Evolutionary conservation across 495 filamentous ascomycete species (phyloP).

Genomic region (Penicillium odoratum): DNA sequence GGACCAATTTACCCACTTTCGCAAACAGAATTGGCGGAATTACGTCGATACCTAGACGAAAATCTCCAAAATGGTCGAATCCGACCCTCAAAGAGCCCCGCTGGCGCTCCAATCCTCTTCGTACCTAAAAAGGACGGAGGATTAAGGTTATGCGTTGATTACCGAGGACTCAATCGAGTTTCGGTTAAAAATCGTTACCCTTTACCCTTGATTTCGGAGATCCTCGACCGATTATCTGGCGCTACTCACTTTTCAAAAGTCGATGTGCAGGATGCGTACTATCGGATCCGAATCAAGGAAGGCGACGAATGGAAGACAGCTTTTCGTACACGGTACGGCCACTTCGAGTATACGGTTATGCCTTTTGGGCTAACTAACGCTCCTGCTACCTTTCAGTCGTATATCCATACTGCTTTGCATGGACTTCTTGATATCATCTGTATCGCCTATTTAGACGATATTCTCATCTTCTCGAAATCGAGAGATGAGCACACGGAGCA

Average conservation of each 20-base stretch:
- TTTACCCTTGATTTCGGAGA: not conserved
- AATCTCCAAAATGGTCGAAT: not conserved
- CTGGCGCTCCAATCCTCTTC: not conserved
- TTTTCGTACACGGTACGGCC: not conserved
- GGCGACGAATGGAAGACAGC: not conserved
- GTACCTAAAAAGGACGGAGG: not conserved
- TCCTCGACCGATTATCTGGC: not conserved
- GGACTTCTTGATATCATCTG: not conserved
- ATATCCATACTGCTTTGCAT: not conserved
- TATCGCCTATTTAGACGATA: not conserved
- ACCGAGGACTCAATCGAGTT: no score
- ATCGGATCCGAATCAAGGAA: not conserved
- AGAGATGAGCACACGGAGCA: not conserved
- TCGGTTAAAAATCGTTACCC: no score
- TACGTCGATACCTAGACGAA: not conserved
- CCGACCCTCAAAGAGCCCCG: not conserved
- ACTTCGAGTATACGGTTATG: constrained; percentile 3
- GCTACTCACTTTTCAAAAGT: not conserved
- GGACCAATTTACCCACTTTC: not conserved
- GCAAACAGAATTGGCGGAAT: not conserved
- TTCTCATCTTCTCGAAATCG: not conserved
- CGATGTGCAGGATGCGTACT: not conserved
- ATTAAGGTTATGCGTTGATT: no score
- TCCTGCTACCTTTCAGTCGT: no score
- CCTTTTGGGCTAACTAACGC: constrained; percentile 1